phyloP scores from a whole-genome alignment of 225 moss, liverwort and hornwort species.

The Anthoceros angustus region DNA sequence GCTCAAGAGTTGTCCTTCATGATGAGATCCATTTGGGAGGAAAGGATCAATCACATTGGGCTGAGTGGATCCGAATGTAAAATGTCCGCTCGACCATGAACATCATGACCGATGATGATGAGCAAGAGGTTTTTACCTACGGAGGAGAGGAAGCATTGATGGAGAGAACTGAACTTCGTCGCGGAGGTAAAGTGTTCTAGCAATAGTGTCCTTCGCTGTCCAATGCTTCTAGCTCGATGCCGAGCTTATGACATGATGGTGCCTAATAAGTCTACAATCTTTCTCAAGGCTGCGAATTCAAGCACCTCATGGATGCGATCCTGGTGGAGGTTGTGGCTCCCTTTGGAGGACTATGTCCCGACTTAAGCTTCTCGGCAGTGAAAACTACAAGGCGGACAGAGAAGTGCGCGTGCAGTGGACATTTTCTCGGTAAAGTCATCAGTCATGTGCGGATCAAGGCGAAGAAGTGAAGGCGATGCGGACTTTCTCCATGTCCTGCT shows the following conservation, averaged over 20 bases:
- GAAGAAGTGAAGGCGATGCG: not conserved
- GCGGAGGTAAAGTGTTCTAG: not conserved
- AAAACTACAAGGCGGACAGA: not conserved
- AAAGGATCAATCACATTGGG: not conserved
- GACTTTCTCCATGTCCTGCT: not conserved
- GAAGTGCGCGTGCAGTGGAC: not conserved
- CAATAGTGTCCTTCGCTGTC: not conserved
- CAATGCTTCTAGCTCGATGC: not conserved
- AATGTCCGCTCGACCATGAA: not conserved
- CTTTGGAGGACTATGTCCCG: not conserved
- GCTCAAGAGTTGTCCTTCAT: not conserved
- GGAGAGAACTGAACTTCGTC: not conserved
- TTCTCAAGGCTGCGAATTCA: not conserved
- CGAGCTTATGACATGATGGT: not conserved
- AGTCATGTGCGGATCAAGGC: not conserved
- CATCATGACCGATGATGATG: not conserved
- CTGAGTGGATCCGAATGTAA: not conserved
- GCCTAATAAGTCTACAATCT: not conserved
- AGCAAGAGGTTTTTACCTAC: not conserved
- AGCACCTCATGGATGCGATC: not conserved
- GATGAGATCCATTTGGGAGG: not conserved
- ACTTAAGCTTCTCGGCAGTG: not conserved
- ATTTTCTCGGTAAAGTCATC: not conserved
- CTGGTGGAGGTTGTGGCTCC: not conserved
- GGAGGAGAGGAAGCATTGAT: not conserved